Evolutionary conservation across 1,284 basidiomycete genomes (phyloP).

Genomic region (Marasmius oreades): DNA sequence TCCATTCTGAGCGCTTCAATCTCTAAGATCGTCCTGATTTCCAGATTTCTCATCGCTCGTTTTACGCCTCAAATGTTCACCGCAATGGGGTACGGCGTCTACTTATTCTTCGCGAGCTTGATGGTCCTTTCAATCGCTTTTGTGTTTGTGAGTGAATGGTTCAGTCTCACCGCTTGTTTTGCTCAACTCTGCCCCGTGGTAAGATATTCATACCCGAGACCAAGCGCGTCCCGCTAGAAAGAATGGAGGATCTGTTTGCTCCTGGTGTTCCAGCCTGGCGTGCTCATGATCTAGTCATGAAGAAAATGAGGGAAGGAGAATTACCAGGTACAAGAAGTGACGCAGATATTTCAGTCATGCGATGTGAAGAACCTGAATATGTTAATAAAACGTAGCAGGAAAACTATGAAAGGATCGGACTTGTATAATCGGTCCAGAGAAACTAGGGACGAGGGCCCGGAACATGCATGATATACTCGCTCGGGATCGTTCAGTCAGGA

Average conservation of each 20-base stretch:
- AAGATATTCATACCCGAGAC: conserved; percentile 33
- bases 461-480: too few species aligned
- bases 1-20: not conserved
- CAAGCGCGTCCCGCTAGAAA: conserved; percentile 31
- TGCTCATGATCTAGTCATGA: conserved; percentile 14
- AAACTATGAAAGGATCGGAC: too few species aligned
- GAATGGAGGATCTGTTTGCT: conserved; percentile 34
- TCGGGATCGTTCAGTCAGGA: too few species aligned
- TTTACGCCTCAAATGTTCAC: conserved; percentile 36
- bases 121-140: conserved; percentile 30
- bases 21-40: too few species aligned
- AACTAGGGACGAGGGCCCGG: too few species aligned
- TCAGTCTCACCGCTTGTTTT: not conserved
- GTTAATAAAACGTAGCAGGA: too few species aligned
- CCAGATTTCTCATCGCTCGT: conserved; percentile 29
- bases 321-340: not conserved
- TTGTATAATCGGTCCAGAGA: too few species aligned
- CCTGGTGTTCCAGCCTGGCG: conserved; percentile 18
- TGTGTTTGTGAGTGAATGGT: conserved; percentile 23
- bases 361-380: too few species aligned
- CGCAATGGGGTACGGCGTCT: conserved; percentile 33
- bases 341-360: not conserved
- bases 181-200: not conserved
- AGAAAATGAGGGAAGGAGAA: not conserved
- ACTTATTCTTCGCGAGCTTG: conserved; percentile 33